Evolutionary conservation across 129 eudicot species (phyloP).

Genomic region (Flaveria trinervia): DNA sequence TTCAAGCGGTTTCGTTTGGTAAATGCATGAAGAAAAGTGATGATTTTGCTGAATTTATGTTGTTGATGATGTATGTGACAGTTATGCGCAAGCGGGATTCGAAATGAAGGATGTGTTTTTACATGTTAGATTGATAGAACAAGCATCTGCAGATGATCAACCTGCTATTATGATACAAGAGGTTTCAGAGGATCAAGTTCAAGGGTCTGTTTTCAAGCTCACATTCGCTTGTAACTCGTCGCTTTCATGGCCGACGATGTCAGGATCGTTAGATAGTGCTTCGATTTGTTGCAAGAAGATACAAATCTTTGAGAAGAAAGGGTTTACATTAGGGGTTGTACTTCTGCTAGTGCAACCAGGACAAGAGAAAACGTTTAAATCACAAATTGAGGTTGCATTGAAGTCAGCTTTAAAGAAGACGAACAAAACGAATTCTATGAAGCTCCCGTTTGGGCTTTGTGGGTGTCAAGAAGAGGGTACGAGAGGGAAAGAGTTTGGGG

Average conservation of each 20-base stretch:
- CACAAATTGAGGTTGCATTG: conserved; percentile 64
- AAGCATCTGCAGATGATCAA: conserved; percentile 70
- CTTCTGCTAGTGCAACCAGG: conserved; percentile 69
- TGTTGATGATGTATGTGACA: conserved; percentile 40
- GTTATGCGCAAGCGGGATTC: conserved; percentile 96
- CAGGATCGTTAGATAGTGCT: conserved; percentile 71
- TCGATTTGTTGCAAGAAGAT: conserved; percentile 90
- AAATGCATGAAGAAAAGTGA: too few relatives aligned
- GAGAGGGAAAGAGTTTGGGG: conserved; percentile 66
- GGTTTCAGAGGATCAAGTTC: conserved; percentile 59
- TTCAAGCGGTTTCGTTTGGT: too few relatives aligned
- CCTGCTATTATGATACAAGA: conserved; percentile 90
- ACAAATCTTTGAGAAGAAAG: conserved; percentile 97
- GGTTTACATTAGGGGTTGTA: conserved; percentile 76
- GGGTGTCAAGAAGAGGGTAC: conserved; percentile 94
- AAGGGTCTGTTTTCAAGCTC: conserved; percentile 67
- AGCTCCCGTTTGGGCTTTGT: conserved; percentile 94
- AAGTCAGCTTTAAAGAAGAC: conserved; percentile 74
- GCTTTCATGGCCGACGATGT: conserved; percentile 88
- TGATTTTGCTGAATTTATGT: conserved; percentile 21
- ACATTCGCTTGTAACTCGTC: conserved; percentile 82
- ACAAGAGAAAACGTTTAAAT: conserved; percentile 68
- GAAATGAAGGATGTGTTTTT: conserved; percentile 98
- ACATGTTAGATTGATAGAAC: conserved; percentile 90
- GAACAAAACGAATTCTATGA: conserved; percentile 48